phyloP scores from a whole-genome alignment of 108 stramenopile species.

The Cyclotella cryptica region DNA sequence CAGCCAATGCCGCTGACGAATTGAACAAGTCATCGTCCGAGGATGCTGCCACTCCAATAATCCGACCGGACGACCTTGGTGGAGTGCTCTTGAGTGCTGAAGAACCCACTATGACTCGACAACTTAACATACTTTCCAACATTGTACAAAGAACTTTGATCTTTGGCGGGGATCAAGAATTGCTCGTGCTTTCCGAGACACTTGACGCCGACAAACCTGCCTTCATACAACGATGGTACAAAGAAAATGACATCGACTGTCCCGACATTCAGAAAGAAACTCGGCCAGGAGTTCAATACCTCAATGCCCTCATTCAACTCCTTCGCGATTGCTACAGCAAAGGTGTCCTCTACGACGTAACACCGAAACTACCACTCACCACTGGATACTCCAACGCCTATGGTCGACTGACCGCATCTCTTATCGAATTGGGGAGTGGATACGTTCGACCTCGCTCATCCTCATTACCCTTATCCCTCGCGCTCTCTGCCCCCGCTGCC shows the following conservation, averaged over 20 bases:
- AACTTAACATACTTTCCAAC: slow-evolving; percentile 85
- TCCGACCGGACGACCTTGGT: slow-evolving; percentile 63
- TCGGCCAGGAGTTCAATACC: slow-evolving; percentile 80
- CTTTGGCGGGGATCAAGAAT: slow-evolving; percentile 86
- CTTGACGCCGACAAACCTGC: slow-evolving; percentile 76
- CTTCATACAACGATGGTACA: slow-evolving; percentile 87
- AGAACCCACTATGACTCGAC: slow-evolving; percentile 87
- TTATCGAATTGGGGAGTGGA: slow-evolving; percentile 82
- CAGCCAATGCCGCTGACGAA: too few species aligned
- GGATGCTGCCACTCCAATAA: slow-evolving; percentile 33
- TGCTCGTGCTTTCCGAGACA: slow-evolving; percentile 80
- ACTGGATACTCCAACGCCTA: slow-evolving; percentile 80
- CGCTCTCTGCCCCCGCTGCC: slow-evolving; percentile 57
- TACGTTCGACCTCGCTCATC: slow-evolving; percentile 69
- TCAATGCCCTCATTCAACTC: slow-evolving; percentile 74
- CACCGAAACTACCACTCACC: slow-evolving; percentile 65
- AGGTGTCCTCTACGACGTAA: slow-evolving; percentile 68
- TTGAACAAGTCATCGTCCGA: background rate
- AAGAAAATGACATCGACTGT: slow-evolving; percentile 38
- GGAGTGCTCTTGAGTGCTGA: slow-evolving; percentile 78
- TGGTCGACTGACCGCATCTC: slow-evolving; percentile 69
- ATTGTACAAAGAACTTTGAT: slow-evolving; percentile 78
- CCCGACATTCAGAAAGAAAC: slow-evolving; percentile 44
- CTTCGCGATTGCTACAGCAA: slow-evolving; percentile 71
- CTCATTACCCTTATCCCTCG: slow-evolving; percentile 32